phyloP scores from a whole-genome alignment of 192 early-diverging fungal genomes.

The Podila clonocystis region DNA sequence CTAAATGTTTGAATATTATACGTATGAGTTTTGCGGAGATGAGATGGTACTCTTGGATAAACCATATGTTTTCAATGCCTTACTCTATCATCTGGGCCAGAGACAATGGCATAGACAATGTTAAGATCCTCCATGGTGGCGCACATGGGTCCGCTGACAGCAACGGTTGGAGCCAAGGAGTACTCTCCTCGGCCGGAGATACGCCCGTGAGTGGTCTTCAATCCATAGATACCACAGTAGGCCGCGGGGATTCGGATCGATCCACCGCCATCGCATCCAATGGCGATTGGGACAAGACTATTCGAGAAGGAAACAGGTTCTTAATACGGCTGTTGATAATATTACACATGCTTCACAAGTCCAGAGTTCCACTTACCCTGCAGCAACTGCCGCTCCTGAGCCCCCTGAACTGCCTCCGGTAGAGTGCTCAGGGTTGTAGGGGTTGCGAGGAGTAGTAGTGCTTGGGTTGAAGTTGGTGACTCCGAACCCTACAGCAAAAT shows the following conservation, averaged over 20 bases:
- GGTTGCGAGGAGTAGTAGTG: conserved; percentile 70
- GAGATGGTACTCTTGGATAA: too few relatives aligned
- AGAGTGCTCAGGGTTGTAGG: conserved; percentile 63
- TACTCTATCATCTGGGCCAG: conserved; percentile 63
- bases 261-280: conserved; percentile 81
- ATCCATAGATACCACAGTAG: conserved; percentile 78
- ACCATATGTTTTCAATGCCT: background rate
- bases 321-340: too few relatives aligned
- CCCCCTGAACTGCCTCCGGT: conserved; percentile 82
- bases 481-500: conserved; percentile 44
- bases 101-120: conserved; percentile 70
- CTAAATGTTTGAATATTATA: conserved; percentile 5
- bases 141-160: conserved; percentile 74
- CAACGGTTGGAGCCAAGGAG: conserved; percentile 64
- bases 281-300: conserved; percentile 68
- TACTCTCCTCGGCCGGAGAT: conserved; percentile 64
- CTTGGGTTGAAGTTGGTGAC: conserved; percentile 72
- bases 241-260: conserved; percentile 74
- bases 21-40: background rate
- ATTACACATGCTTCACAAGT: too few relatives aligned
- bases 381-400: conserved; percentile 66
- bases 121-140: conserved; percentile 74
- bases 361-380: conserved; percentile 46
- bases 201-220: conserved; percentile 79
- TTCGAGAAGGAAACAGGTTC: background rate